Base-by-base conservation (phyloP, 495 filamentous ascomycete genomes). In the Mytilinidion resinicola region DNA sequence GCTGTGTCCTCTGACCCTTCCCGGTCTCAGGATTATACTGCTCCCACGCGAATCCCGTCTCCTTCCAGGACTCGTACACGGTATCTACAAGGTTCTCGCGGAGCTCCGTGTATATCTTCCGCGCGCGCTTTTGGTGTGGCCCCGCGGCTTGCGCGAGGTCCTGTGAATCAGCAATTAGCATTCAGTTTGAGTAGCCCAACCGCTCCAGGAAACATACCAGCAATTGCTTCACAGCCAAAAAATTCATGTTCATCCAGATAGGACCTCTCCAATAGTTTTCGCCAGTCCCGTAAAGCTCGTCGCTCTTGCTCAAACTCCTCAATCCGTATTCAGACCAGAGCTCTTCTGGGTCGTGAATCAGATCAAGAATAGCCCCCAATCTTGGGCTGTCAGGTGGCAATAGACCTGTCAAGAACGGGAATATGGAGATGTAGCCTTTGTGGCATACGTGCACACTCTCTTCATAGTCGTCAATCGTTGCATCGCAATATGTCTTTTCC, bases 211-310 rank as follows among this genome's bases (percentile, higher is more conserved):
- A 53, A 80, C 86, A 73, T 80, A 96, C 91, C 53, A 88, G 77
- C n/a, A 98, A 81, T 66, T 87, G 82, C 62, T 82, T 80, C 53
- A 97, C 77, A 39, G 87, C 86, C 54, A 98, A 76, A 66, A 96
- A 97, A 70, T 98, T 98, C 56, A 98, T 95, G 64, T 96, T 96
- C 59, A 98, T 88, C 93, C 93, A 98, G 4, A 98, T 78, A 7
- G 93, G 93, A 55, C 90, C 89, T 53, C 91, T 78, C 93, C 93
- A 98, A 75, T 98, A 98, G 64, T 98, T 96, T 78, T 98, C 93
- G 3, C 77, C 89, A 0, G 89, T 95, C 15, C 84, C 89, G 66
- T 95, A 96, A 62, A 87, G 80, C 67, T 85, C 79, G 59, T 93
- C 87, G 57, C 80, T 81, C 76, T 87, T 87, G 71, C 90, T 95